Evolutionary conservation across 106 monocot species (phyloP), one percentile per base, ranked within the genome.

Genomic region (Cymbidium sinense): DNA sequence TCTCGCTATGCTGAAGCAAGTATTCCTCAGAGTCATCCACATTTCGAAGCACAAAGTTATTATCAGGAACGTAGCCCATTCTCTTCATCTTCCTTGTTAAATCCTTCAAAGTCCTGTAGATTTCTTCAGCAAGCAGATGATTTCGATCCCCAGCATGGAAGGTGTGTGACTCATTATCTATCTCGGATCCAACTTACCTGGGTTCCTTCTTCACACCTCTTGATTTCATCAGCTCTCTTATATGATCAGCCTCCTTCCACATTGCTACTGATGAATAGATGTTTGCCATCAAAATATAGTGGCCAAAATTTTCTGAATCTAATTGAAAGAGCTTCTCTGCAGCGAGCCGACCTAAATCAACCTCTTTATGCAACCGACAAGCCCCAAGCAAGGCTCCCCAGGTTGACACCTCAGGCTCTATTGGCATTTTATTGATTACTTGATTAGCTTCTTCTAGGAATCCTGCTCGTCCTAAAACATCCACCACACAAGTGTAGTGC

Each of bases 401-500:
- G 30, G 82, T 78, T 7, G 81, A 65, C 29, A 70, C 79, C 76
- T 82, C 82, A 3, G n/a, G 84, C 19, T 82, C 61, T 10, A 88
- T 52, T 3, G 87, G 84, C 87, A 88, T 88, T 28, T 70, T 70
- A 69, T 79, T 73, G n/a, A 88, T 79, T 31, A 84, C 73, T n/a
- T 77, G 36, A 54, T 73, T 69, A 0, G 87, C 87, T 64, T 84
- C 79, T 43, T 79, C 69, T 33, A 84, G n/a, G 31, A 70, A 44
- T 23, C 84, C 84, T 21, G 79, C 75, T 31, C 84, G 79, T 33
- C n/a, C n/a, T n/a, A n/a, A 88, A 76, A 88, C 65, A 81, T 88
- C 87, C 17, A 88, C 87, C 36, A 88, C 82, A 65, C 87, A 82
- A 19, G 76, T 79, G 70, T 84, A 85, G 36, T 84, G 87, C 52